Percentiles rank a stretch among this genome's conserved stretches.
Evolutionary conservation across 2,329 filamentous ascomycete genomes (phyloP).

Genomic region (Plectosphaerella sp.): DNA sequence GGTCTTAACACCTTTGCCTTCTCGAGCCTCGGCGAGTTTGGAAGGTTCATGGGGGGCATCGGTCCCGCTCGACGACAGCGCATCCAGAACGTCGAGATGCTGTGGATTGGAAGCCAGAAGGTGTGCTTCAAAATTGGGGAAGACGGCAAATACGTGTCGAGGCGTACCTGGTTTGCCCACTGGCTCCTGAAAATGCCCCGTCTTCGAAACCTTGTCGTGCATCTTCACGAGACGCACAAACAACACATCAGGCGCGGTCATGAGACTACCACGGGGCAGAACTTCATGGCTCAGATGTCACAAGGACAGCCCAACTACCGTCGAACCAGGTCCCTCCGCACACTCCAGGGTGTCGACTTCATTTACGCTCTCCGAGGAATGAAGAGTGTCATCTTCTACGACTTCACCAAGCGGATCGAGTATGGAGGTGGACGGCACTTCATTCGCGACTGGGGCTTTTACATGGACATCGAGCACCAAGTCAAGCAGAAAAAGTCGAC

Average conservation of each 20-base stretch:
- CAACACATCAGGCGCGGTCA: constrained; percentile 27
- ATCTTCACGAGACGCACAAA: constrained; percentile 31
- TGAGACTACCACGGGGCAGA: constrained; percentile 20
- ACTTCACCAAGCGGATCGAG: constrained; percentile 21
- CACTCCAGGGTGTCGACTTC: constrained; percentile 39
- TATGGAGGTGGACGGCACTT: constrained; percentile 1
- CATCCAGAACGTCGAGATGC: constrained; percentile 37
- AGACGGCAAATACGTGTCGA: constrained; percentile 24
- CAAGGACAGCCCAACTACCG: constrained; percentile 34
- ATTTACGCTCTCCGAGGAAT: constrained; percentile 39
- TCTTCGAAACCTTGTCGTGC: constrained; percentile 33
- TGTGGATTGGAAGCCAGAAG: constrained; percentile 33
- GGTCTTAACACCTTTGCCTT: constrained; percentile 46
- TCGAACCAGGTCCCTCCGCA: constrained; percentile 28
- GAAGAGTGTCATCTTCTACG: constrained; percentile 32
- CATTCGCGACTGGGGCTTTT: constrained; percentile 27
- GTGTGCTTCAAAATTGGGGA: constrained; percentile 11
- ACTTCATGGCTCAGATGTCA: constrained; percentile 23
- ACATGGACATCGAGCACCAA: constrained; percentile 22
- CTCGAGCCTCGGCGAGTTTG: constrained; percentile 47
- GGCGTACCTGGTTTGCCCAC: constrained; percentile 29
- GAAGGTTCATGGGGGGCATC: constrained; percentile 40
- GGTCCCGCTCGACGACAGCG: constrained; percentile 30
- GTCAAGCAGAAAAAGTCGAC: constrained; percentile 16
- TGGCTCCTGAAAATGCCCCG: constrained; percentile 29